Evolutionary conservation across 208 protist species (phyloP).

Genomic region (Leishmania martiniquensis): DNA sequence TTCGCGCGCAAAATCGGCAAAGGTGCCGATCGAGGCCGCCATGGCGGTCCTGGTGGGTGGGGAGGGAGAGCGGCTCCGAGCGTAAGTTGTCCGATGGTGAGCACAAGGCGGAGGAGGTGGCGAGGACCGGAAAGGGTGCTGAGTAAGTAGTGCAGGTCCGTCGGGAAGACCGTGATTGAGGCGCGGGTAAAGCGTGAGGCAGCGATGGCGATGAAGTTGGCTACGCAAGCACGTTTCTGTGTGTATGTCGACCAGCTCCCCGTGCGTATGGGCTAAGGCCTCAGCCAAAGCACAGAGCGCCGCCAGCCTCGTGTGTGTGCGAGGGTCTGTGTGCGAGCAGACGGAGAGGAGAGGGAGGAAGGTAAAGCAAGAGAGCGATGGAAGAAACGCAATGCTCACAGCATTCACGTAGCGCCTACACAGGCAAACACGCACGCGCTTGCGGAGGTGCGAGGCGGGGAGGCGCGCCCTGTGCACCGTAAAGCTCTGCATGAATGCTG

Average conservation of each 20-base stretch:
- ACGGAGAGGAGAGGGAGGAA: background rate
- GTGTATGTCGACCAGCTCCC: background rate
- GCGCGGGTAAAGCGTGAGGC: background rate
- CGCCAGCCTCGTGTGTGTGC: background rate
- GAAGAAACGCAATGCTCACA: background rate
- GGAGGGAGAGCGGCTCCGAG: background rate
- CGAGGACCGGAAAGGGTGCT: background rate
- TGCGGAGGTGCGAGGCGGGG: background rate
- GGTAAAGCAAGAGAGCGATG: background rate
- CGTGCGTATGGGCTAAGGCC: background rate
- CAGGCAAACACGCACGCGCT: background rate
- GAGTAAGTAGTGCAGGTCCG: background rate
- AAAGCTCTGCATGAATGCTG: background rate
- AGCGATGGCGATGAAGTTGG: background rate
- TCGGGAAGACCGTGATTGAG: background rate
- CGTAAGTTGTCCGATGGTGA: background rate
- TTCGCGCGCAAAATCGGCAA: conserved; percentile 22
- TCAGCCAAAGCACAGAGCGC: background rate
- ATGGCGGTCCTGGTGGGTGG: background rate
- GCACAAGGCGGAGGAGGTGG: background rate
- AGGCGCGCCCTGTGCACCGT: background rate
- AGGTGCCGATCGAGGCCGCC: background rate
- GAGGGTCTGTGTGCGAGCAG: background rate
- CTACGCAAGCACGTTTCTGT: background rate
- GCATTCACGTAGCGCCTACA: background rate